Conservation (phyloP, 306 rosid genomes). For the Vicia faba region DNA sequence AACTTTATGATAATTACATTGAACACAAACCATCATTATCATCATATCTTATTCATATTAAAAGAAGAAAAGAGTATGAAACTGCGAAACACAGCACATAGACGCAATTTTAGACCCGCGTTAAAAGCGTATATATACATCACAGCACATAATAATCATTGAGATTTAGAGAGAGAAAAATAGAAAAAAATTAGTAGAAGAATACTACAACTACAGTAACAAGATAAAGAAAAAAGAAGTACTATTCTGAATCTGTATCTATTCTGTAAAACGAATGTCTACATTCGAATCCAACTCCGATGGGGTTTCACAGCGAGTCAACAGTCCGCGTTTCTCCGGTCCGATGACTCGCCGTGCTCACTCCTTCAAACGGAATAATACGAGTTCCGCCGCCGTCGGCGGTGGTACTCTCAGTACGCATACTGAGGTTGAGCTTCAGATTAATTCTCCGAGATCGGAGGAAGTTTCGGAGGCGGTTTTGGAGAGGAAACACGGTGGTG, state of each 20-base stretch:
- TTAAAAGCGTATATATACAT: too few relatives aligned
- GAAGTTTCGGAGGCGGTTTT: slow-evolving; percentile 55
- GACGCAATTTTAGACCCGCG: too few relatives aligned
- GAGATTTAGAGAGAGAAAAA: too few relatives aligned
- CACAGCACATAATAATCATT: too few relatives aligned
- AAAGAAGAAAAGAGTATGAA: too few relatives aligned
- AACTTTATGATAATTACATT: too few relatives aligned
- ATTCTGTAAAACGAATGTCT: slow-evolving; percentile 42
- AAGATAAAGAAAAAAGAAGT: neutral
- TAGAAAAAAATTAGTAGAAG: neutral
- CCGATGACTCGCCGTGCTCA: slow-evolving; percentile 96
- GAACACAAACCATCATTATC: too few relatives aligned
- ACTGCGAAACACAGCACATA: too few relatives aligned
- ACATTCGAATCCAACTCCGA: slow-evolving; percentile 55
- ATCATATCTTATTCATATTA: too few relatives aligned
- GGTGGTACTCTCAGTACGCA: slow-evolving; percentile 45
- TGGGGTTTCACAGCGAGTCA: slow-evolving; percentile 86
- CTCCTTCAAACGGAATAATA: slow-evolving; percentile 77
- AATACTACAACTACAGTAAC: neutral
- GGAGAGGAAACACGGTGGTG: slow-evolving; percentile 52
- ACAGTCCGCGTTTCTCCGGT: slow-evolving; percentile 90
- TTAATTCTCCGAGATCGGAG: slow-evolving; percentile 62
- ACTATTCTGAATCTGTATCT: neutral
- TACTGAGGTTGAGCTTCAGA: slow-evolving; percentile 68
- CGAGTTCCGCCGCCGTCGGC: neutral